Evolutionary conservation across 805 yeast genomes (phyloP).

Genomic region (Yarrowia yakushimensis): DNA sequence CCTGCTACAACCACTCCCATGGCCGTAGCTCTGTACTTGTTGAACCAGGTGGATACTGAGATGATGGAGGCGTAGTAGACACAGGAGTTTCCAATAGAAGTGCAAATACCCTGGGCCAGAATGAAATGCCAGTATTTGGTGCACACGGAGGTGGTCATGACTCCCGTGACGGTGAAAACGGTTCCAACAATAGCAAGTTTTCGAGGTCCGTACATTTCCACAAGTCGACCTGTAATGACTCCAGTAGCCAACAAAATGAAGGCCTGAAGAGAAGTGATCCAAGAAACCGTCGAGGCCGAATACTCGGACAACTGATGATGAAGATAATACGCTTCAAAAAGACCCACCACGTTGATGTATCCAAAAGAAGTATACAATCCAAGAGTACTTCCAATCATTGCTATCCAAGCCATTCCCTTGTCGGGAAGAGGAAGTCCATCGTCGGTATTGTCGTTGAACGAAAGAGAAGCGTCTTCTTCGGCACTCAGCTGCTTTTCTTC

Average conservation of each 20-base stretch:
- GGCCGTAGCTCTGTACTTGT: slow-evolving; percentile 44
- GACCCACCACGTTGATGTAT: slow-evolving; percentile 34
- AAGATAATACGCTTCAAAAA: slow-evolving; percentile 35
- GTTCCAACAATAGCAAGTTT: slow-evolving; percentile 32
- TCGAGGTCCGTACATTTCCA: slow-evolving; percentile 35
- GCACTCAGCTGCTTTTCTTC: not conserved
- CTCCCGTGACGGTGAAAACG: slow-evolving; percentile 32
- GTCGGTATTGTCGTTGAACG: not conserved
- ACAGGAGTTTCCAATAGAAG: slow-evolving; percentile 46
- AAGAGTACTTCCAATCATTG: slow-evolving; percentile 10
- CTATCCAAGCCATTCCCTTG: slow-evolving; percentile 8
- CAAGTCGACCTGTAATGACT: slow-evolving; percentile 34
- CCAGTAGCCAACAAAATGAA: slow-evolving; percentile 34
- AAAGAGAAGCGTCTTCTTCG: not conserved
- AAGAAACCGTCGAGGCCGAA: slow-evolving; percentile 37
- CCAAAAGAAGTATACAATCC: slow-evolving; percentile 27
- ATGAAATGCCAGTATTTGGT: slow-evolving; percentile 48
- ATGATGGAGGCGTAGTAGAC: slow-evolving; percentile 47
- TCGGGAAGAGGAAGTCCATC: not conserved
- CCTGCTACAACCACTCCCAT: slow-evolving; percentile 48
- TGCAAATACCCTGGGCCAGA: slow-evolving; percentile 49
- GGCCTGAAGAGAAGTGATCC: slow-evolving; percentile 39
- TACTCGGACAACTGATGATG: slow-evolving; percentile 31
- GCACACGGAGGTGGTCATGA: slow-evolving; percentile 40
- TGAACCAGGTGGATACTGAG: slow-evolving; percentile 47